Evolutionary conservation across 2,329 filamentous ascomycete species (phyloP).

Genomic region (Periconia digitata): DNA sequence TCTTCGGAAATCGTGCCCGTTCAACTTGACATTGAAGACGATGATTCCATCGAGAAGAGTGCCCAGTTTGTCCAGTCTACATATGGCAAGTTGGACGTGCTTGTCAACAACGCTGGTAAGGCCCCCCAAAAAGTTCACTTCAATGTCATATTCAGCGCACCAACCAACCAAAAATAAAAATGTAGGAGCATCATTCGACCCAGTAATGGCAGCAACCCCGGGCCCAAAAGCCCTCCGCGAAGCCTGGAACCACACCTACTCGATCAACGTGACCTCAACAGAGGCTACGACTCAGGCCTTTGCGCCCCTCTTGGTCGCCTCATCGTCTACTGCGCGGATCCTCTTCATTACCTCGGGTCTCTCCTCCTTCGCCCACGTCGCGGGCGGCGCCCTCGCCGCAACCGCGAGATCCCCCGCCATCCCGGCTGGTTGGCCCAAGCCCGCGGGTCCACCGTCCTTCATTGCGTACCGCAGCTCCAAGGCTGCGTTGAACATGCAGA

Average conservation of each 20-base stretch:
- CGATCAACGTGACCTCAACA: slow-evolving; percentile 44
- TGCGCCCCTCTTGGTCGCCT: slow-evolving; percentile 42
- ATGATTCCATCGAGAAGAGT: slow-evolving; percentile 54
- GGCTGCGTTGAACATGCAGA: slow-evolving; percentile 53
- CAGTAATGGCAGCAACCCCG: slow-evolving; percentile 22
- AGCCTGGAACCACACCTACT: slow-evolving; percentile 40
- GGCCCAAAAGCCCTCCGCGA: slow-evolving; percentile 37
- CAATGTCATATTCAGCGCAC: too few species aligned
- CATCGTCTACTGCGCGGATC: slow-evolving; percentile 28
- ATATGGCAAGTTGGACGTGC: slow-evolving; percentile 52
- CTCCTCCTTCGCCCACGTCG: slow-evolving; percentile 35
- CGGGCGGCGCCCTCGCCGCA: slow-evolving; percentile 28
- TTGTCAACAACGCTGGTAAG: slow-evolving; percentile 61
- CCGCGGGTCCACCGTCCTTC: slow-evolving; percentile 14
- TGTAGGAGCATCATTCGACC: slow-evolving; percentile 50
- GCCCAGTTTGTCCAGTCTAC: slow-evolving; percentile 47
- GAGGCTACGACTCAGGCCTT: slow-evolving; percentile 41
- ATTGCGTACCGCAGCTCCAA: slow-evolving; percentile 48
- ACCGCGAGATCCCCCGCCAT: slow-evolving; percentile 20
- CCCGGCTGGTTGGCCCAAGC: slow-evolving; percentile 53
- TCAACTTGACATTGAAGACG: slow-evolving; percentile 57
- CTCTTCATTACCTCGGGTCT: slow-evolving; percentile 48
- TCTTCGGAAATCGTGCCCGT: slow-evolving; percentile 50
- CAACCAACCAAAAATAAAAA: neutral
- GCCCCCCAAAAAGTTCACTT: too few species aligned